Conservation (phyloP, 2,329 filamentous ascomycete species). For the Aspergillus sp. region DNA sequence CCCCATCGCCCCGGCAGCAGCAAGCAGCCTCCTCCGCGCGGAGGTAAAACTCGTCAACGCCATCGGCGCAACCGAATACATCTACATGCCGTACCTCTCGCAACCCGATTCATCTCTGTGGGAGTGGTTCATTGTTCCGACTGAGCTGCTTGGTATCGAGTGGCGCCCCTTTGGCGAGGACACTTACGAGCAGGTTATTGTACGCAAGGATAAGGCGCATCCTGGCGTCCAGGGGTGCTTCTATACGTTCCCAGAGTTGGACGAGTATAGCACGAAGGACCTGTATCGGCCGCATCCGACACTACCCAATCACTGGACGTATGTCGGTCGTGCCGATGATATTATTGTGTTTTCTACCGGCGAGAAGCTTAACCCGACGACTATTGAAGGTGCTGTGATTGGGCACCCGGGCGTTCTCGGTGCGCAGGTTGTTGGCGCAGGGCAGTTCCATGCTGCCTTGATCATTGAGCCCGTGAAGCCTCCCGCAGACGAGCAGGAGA, state of each 20-base stretch:
- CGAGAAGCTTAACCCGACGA: constrained; percentile 26
- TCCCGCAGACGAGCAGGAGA: background rate
- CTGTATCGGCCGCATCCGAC: constrained; percentile 26
- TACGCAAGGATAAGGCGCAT: constrained; percentile 34
- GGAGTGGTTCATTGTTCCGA: constrained; percentile 11
- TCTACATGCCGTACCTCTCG: constrained; percentile 15
- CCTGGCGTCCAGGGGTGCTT: constrained; percentile 30
- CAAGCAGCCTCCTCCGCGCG: background rate
- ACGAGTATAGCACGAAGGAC: constrained; percentile 32
- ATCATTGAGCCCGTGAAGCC: constrained; percentile 19
- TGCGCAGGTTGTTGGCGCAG: constrained; percentile 24
- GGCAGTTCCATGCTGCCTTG: constrained; percentile 23
- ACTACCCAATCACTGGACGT: constrained; percentile 30
- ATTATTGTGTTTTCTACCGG: constrained; percentile 29
- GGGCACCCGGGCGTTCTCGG: constrained; percentile 22
- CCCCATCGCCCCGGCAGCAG: background rate
- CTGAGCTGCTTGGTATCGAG: constrained; percentile 26
- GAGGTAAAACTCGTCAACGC: constrained; percentile 4
- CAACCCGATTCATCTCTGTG: constrained; percentile 21
- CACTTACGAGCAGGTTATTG: constrained; percentile 43
- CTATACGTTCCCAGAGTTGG: constrained; percentile 35
- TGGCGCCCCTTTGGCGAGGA: constrained; percentile 28
- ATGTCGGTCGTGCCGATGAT: constrained; percentile 30
- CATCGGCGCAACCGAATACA: constrained; percentile 10
- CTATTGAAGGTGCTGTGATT: constrained; percentile 22